Base-by-base conservation (phyloP, 805 yeast genomes). In the Barnettozyma sucrosica region DNA sequence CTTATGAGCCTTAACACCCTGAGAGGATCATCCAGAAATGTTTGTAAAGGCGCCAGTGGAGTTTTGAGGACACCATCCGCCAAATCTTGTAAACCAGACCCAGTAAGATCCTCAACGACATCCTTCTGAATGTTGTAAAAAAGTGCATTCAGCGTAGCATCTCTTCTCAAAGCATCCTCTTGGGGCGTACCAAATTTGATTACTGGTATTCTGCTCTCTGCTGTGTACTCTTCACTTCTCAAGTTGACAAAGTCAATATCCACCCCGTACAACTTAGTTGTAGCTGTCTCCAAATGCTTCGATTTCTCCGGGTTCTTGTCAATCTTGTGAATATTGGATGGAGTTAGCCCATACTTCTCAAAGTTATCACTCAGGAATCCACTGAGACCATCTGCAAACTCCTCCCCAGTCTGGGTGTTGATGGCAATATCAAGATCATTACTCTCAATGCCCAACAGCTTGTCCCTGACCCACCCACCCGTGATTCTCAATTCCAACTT, bases 381-480 rank as follows among this genome's bases (percentile, higher is more conserved):
- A 51, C 77, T 75, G 51, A 93, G 67, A 13, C 76, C 76, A 28
- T 71, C 70, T 1, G 96, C 97, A 67, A 93, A 92, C 30, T 80
- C 81, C 58, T 85, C 89, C 0, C 99, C 99, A 0, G 95, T 79
- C 59, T 88, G 67, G 46, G 73, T 73, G 64, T 93, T 89, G 42
- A 93, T 80, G 7, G 97, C 97, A 42, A 93, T 87, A 58, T 93
- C 99, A 26, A 93, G 71, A 64, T 93, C 99, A 60, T 92, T 81
- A 37, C 92, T 82, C 20, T 79, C 80, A 41, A 75, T 74, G 0
- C 96, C 95, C 26, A 93, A 69, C 25, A 93, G 69, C 66, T 93
- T 93, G 65, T 93, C 99, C 56, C 99, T 76, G 3, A 93, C 99
- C 99, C 99, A 92, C 0, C 99, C 99, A 32, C 99, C 99, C 0